These are phyloP conservation scores for Diaporthe citriasiana DNA, from an alignment of 2,329 filamentous ascomycete species.

Conservation along the genomic window DNA sequence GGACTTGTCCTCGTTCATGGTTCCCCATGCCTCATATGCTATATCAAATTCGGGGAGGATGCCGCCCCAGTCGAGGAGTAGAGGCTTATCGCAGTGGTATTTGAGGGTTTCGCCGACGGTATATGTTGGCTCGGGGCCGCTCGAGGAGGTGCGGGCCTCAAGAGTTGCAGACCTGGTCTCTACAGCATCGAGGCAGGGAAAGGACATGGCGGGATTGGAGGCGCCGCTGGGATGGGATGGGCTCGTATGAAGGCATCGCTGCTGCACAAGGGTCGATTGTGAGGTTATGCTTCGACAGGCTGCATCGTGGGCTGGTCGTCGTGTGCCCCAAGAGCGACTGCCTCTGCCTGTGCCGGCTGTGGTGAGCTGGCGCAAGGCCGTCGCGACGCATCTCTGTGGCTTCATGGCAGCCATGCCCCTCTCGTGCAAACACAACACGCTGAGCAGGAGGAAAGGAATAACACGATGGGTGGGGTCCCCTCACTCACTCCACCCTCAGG, in stretches of 20 bases:
- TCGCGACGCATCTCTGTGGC: slow-evolving; percentile 41
- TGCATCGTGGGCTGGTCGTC: neutral
- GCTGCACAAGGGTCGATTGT: neutral
- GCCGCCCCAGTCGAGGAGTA: slow-evolving; percentile 95
- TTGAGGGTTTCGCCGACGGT: slow-evolving; percentile 87
- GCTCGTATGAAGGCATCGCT: slow-evolving; percentile 45
- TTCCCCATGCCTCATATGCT: slow-evolving; percentile 94
- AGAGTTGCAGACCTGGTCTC: slow-evolving; percentile 84
- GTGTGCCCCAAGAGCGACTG: slow-evolving; percentile 6
- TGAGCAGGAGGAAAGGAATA: neutral
- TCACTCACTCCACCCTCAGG: neutral
- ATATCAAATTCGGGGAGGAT: slow-evolving; percentile 90
- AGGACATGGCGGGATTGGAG: slow-evolving; percentile 88
- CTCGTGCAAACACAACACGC: neutral
- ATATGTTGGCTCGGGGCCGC: slow-evolving; percentile 93
- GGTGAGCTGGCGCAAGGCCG: slow-evolving; percentile 43
- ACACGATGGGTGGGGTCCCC: neutral
- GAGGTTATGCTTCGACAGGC: neutral
- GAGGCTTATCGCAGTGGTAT: slow-evolving; percentile 80
- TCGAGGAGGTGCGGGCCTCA: slow-evolving; percentile 72
- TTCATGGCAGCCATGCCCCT: slow-evolving; percentile 43
- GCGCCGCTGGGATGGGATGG: slow-evolving; percentile 55
- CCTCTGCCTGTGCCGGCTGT: neutral
- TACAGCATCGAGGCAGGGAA: slow-evolving; percentile 89
- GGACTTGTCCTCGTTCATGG: slow-evolving; percentile 81